Evolutionary conservation across 371 early-diverging fungal genomes (phyloP), one percentile per base, ranked within the genome.

Genomic region (Actinomortierella wolfii): DNA sequence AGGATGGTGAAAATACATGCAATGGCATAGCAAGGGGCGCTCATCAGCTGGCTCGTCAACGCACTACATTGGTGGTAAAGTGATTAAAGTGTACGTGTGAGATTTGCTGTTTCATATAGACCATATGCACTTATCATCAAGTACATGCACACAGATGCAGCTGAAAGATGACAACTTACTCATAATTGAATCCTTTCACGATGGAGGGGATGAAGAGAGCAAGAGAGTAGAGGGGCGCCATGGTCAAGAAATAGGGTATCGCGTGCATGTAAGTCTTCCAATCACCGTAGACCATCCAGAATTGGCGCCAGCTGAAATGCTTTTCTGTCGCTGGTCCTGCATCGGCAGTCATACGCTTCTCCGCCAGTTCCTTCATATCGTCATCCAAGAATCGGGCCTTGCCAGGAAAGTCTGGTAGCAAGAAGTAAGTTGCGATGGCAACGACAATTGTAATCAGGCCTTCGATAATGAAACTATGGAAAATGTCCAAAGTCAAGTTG

Each of bases 141-240:
- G n/a, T n/a, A n/a, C n/a, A n/a, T n/a, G n/a, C n/a, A n/a, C n/a
- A n/a, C n/a, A n/a, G n/a, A n/a, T n/a, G n/a, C n/a, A n/a, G n/a
- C n/a, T n/a, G n/a, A n/a, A n/a, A 39, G 7, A 39, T 11, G 8
- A 17, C 17, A 5, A 46, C 54, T 34, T 57, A 67, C 67, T 46
- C 60, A 60, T 60, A 73, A 1, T 66, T 62, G 47, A 73, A 73
- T 17, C 83, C 79, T 24, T 78, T 78, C 64, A 92, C 87, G 47
- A 92, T 88, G 50, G 89, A 89, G 1, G 92, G 89, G 49, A 90
- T 68, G 64, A 89, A 93, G 21, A 87, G 77, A 57, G 82, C 79
- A 50, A 88, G 68, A 51, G 86, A 84, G 71, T 87, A 84, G 20
- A 88, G 80, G 2, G 89, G 89, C 8, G 83, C 86, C 17, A 86